These are phyloP conservation scores for Salicornia ramosissima DNA, from an alignment of 148 eudicot genomes.

Conservation along the genomic window DNA sequence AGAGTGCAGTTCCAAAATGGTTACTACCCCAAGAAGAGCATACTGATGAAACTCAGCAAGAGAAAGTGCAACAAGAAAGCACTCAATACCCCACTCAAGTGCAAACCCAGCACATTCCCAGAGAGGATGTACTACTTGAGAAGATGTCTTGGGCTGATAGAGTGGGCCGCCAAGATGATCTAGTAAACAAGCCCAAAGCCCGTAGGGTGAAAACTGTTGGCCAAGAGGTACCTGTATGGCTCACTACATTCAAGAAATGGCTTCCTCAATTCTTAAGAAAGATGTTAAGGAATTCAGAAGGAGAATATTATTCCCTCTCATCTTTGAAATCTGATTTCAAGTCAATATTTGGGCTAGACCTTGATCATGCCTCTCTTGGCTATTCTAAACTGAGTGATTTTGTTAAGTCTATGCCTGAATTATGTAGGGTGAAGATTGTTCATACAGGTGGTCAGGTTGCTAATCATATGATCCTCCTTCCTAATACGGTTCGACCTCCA, in stretches of 20 bases:
- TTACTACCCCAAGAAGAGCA: constrained; percentile 16
- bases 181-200: background rate
- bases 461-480: constrained; percentile 36
- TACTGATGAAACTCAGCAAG: constrained; percentile 17
- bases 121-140: constrained; percentile 3
- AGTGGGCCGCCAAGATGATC: constrained; percentile 14
- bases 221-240: constrained; percentile 27
- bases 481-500: constrained; percentile 24
- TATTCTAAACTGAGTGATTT: constrained; percentile 38
- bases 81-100: constrained; percentile 3
- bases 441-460: constrained; percentile 31
- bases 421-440: constrained; percentile 24
- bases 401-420: constrained; percentile 23
- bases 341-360: constrained; percentile 27
- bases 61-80: constrained; percentile 13
- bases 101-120: constrained; percentile 8
- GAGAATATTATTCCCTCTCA: constrained; percentile 34
- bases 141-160: constrained; percentile 32
- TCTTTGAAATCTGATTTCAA: constrained; percentile 39
- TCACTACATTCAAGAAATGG: constrained; percentile 28
- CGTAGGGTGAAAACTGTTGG: background rate
- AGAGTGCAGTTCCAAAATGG: constrained; percentile 28
- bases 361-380: constrained; percentile 36
- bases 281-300: constrained; percentile 24
- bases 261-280: constrained; percentile 33